Conservation (phyloP, 495 filamentous ascomycete genomes). For the Lophium mytilinum region DNA sequence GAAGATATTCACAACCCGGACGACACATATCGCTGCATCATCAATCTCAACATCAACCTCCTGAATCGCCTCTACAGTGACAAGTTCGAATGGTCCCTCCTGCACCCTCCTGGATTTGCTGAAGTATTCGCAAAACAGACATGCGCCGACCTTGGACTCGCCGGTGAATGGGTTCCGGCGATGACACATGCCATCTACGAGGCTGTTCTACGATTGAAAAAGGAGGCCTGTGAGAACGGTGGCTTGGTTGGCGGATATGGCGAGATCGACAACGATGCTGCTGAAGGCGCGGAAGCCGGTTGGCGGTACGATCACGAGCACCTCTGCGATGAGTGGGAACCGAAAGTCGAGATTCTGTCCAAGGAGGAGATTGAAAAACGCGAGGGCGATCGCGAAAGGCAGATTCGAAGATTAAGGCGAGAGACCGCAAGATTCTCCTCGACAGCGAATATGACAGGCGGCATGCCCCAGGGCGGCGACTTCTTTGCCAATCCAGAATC, state of each 20-base stretch:
- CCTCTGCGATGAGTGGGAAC: constrained; percentile 87
- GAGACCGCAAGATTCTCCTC: constrained; percentile 91
- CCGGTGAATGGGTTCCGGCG: constrained; percentile 88
- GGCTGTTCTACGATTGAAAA: constrained; percentile 84
- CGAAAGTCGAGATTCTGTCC: constrained; percentile 77
- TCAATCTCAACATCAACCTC: constrained; percentile 86
- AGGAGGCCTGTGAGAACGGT: constrained; percentile 87
- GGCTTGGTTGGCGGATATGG: constrained; percentile 65
- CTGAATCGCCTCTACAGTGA: constrained; percentile 90
- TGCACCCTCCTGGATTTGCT: constrained; percentile 83
- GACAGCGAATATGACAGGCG: constrained; percentile 62
- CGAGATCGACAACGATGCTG: constrained; percentile 85
- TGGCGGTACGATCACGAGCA: constrained; percentile 93
- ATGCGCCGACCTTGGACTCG: constrained; percentile 80
- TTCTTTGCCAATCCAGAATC: constrained; percentile 36
- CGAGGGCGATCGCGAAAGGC: constrained; percentile 87
- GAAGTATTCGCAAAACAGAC: constrained; percentile 89
- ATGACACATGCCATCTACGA: constrained; percentile 97
- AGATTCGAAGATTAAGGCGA: constrained; percentile 74
- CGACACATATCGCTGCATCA: constrained; percentile 85
- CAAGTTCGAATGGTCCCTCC: constrained; percentile 96
- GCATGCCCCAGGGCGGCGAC: constrained; percentile 41
- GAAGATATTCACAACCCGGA: constrained; percentile 64
- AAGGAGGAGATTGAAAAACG: constrained; percentile 98
- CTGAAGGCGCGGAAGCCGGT: constrained; percentile 66